Conservation (phyloP, 2,329 filamentous ascomycete species). For the Ophiostoma quercus region DNA sequence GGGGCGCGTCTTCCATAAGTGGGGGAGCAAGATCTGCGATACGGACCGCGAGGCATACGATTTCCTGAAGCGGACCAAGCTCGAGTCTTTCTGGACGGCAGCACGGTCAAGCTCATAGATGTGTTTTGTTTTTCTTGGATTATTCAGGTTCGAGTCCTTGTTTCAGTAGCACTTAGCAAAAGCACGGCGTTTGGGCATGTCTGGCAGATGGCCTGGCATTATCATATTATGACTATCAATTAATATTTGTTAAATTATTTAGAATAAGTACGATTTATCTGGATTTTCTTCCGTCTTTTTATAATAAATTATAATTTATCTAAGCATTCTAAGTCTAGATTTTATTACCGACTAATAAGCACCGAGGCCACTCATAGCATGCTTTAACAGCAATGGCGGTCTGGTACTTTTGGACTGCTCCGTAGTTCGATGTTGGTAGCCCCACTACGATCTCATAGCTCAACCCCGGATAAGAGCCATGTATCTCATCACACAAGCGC, state of each 20-base stretch:
- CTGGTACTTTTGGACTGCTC: not conserved
- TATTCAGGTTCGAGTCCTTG: not conserved
- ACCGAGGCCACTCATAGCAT: too few relatives aligned
- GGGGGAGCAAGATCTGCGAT: conserved; percentile 86
- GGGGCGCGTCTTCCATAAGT: conserved; percentile 73
- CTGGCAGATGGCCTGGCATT: not conserved
- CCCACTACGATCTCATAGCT: not conserved
- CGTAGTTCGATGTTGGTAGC: not conserved
- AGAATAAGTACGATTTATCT: not conserved
- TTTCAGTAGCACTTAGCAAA: conserved; percentile 1
- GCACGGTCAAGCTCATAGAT: conserved; percentile 53
- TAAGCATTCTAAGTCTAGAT: too few relatives aligned
- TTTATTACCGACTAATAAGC: too few relatives aligned
- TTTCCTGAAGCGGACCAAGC: conserved; percentile 69
- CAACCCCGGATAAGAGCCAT: not conserved
- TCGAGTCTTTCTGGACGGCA: conserved; percentile 92
- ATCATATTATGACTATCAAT: not conserved
- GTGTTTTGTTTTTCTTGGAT: not conserved
- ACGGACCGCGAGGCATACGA: conserved; percentile 86
- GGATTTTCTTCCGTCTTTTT: not conserved
- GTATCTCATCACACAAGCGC: not conserved
- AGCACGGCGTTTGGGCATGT: conserved; percentile 5
- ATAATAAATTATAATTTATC: too few relatives aligned
- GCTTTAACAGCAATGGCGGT: not conserved
- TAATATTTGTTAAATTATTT: not conserved